Conservation (phyloP, 2,329 filamentous ascomycete genomes). For the Macroventuria anomochaeta region DNA sequence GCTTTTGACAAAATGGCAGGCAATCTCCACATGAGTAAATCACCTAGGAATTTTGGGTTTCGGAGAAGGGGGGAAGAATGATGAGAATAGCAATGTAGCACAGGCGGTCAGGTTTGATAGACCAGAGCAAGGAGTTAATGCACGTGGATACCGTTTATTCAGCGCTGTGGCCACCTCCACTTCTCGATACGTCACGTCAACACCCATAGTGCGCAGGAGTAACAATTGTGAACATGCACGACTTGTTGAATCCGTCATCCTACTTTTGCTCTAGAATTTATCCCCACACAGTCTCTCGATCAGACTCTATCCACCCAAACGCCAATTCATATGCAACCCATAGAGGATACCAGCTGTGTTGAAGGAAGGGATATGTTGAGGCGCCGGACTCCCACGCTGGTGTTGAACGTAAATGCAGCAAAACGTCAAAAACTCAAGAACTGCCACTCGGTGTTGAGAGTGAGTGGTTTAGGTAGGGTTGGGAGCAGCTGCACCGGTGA, state of each 20-base stretch:
- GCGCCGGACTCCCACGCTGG: conserved; percentile 22
- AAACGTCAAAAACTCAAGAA: not conserved
- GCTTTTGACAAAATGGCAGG: no score
- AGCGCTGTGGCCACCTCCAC: no score
- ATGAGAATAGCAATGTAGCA: no score
- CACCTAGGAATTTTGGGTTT: no score
- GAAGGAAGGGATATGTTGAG: conserved; percentile 22
- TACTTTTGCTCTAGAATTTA: not conserved
- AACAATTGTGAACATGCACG: not conserved
- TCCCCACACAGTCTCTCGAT: not conserved
- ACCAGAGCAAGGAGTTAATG: no score
- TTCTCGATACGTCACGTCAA: no score
- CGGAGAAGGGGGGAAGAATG: no score
- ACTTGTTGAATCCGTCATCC: not conserved
- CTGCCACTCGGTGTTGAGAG: conserved; percentile 11
- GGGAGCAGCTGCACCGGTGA: conserved; percentile 45
- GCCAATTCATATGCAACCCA: conserved; percentile 9
- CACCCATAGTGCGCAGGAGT: no score
- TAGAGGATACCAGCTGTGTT: conserved; percentile 17
- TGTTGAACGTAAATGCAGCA: conserved; percentile 21
- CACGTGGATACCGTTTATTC: no score
- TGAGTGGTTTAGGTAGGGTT: conserved; percentile 35
- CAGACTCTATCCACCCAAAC: conserved; percentile 5
- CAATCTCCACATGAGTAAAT: no score
- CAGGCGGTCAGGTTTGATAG: no score